Percentiles rank a stretch among this genome's conserved stretches.
phyloP scores from a whole-genome alignment of 352 stramenopile species.

The Globisporangium cylindrosporum region DNA sequence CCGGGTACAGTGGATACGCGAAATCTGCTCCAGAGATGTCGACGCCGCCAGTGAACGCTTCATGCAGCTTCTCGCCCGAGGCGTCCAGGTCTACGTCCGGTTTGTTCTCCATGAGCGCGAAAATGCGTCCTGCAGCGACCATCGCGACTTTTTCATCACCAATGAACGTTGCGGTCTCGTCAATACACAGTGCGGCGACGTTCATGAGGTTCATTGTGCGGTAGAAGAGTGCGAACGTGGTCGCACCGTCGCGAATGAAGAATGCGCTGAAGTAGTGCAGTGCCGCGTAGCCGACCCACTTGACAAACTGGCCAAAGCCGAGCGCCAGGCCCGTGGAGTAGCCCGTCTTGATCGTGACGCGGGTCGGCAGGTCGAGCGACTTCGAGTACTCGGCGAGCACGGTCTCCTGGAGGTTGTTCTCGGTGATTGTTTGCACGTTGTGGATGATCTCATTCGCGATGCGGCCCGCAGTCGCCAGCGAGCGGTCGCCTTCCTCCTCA shows the following conservation, averaged over 20 bases:
- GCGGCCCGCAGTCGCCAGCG: slow-evolving; percentile 17
- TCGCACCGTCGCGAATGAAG: slow-evolving; percentile 6
- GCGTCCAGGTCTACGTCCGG: slow-evolving; percentile 18
- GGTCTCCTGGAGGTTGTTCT: slow-evolving; percentile 16
- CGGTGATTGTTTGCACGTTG: slow-evolving; percentile 26
- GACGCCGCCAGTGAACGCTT: background rate
- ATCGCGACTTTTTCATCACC: slow-evolving; percentile 21
- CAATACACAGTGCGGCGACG: slow-evolving; percentile 21
- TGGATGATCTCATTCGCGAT: slow-evolving; percentile 27
- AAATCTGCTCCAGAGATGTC: slow-evolving; percentile 3
- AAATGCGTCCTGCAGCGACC: slow-evolving; percentile 17
- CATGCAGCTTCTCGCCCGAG: background rate
- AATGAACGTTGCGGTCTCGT: slow-evolving; percentile 23
- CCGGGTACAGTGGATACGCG: slow-evolving; percentile 7
- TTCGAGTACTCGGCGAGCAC: slow-evolving; percentile 10
- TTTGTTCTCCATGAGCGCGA: slow-evolving; percentile 21
- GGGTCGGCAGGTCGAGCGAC: slow-evolving; percentile 10
- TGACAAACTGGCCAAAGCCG: slow-evolving; percentile 12
- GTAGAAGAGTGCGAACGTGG: slow-evolving; percentile 10
- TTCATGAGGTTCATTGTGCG: slow-evolving; percentile 21
- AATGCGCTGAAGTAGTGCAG: slow-evolving; percentile 14
- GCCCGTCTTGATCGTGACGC: slow-evolving; percentile 12
- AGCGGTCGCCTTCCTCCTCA: slow-evolving; percentile 20
- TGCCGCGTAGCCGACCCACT: slow-evolving; percentile 11
- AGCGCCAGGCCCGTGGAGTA: slow-evolving; percentile 9